Conservation (phyloP, 202 grass and related monocot genomes). For the Zizania palustris region DNA sequence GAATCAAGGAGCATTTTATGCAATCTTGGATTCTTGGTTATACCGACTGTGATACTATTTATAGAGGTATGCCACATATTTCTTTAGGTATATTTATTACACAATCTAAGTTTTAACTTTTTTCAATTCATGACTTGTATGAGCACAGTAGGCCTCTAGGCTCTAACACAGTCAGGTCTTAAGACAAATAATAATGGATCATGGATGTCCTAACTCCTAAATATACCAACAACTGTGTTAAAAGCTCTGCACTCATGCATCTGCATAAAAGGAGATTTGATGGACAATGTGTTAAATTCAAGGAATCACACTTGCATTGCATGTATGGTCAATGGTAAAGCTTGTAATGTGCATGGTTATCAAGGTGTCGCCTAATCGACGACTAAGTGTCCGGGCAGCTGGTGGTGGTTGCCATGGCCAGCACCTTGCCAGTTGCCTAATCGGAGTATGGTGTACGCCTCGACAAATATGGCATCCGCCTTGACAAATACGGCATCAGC, state of each 20-base stretch:
- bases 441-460: too few relatives aligned
- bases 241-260: constrained; percentile 19
- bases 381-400: too few relatives aligned
- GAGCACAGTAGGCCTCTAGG: not conserved
- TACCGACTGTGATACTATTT: constrained; percentile 8
- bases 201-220: constrained; percentile 14
- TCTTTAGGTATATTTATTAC: constrained; percentile 11
- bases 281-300: constrained; percentile 3
- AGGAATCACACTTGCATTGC: constrained; percentile 5
- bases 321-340: constrained; percentile 22
- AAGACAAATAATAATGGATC: constrained; percentile 24
- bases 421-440: too few relatives aligned
- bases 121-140: constrained; percentile 3
- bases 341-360: not conserved
- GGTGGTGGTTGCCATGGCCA: too few relatives aligned
- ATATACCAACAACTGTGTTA: constrained; percentile 29
- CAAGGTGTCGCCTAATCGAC: too few relatives aligned
- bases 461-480: too few relatives aligned
- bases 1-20: constrained; percentile 8
- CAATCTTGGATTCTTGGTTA: not conserved
- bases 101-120: not conserved
- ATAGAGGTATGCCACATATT: constrained; percentile 15
- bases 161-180: not conserved
- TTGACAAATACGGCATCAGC: too few relatives aligned
- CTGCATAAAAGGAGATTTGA: constrained; percentile 21